phyloP scores from a whole-genome alignment of 169 alveolate genomes.

The Prorocentrum cordatum region DNA sequence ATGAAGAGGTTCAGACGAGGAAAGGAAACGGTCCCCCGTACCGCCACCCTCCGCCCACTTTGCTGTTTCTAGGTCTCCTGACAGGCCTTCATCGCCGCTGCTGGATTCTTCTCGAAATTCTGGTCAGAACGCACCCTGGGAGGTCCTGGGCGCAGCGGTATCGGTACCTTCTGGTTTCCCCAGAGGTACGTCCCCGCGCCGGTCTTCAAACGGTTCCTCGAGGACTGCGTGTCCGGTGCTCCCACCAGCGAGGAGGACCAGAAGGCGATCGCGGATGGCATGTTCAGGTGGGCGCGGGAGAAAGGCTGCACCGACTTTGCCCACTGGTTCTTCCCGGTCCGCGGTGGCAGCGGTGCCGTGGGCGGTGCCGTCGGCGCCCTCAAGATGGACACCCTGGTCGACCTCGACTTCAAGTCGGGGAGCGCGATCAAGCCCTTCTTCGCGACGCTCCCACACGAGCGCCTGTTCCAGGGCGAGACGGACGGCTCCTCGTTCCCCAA shows the following conservation, averaged over 20 bases:
- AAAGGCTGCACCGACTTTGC: constrained; percentile 7
- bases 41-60: no score
- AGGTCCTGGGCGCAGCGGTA: no score
- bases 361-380: not conserved
- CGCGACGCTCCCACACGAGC: constrained; percentile 31
- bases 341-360: constrained; percentile 23
- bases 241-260: constrained; percentile 39
- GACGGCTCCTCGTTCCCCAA: constrained; percentile 64
- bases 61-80: no score
- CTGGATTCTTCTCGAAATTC: no score
- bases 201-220: constrained; percentile 21
- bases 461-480: constrained; percentile 45
- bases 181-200: constrained; percentile 29
- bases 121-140: no score
- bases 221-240: constrained; percentile 14
- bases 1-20: no score
- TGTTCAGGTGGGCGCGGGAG: constrained; percentile 51
- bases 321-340: constrained; percentile 47
- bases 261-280: constrained; percentile 11
- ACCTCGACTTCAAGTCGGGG: not conserved
- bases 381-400: not conserved
- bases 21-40: no score
- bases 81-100: no score
- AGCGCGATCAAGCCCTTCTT: not conserved
- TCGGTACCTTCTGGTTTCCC: no score